Evolutionary conservation across 2,329 filamentous ascomycete genomes (phyloP), one percentile per base, ranked within the genome.

Genomic region (Pseudogymnoascus destructans): DNA sequence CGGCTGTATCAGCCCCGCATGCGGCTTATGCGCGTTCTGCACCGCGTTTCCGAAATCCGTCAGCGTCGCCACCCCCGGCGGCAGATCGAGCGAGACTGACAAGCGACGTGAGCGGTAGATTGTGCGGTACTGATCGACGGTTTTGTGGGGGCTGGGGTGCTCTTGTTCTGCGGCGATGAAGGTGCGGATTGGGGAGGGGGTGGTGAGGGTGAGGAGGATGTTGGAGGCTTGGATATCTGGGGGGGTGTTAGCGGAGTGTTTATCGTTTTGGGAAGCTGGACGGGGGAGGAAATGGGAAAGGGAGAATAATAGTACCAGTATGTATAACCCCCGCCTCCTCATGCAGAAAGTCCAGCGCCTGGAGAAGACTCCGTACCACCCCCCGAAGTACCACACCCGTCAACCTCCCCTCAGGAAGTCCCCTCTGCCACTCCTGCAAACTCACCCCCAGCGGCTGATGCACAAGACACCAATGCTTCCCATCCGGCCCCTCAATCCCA

Each of bases 361-460:
- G 10, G 13, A 68, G 59, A 8, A 66, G 1, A 25, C 57, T 11
- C 2, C 33, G 54, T 3, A 64, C 17, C 8, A 55, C 25, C 6
- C 40, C 55, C 55, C 64, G 66, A 2, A 67, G 38, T n/a, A 65
- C 23, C 11, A 60, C 57, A 17, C 38, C 36, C 5, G 59, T 32
- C 33, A 64, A 21, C 38, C 49, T 59, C 19, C 33, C 35, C 17
- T 55, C 55, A n/a, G 15, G n/a, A 46, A 58, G 63, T 42, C 67
- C 57, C n/a, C 70, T 65, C 46, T 69, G 65, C 1, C 74, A 62
- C 35, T 70, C 69, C 17, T 64, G 64, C 8, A 74, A 59, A 58
- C 67, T 73, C 65, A 73, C 71, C 3, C 71, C 72, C 0, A 74
- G 62, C 3, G 73, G 70, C 13, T 21, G 62, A 68, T 66, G 73